Base-by-base conservation (phyloP, 2,329 filamentous ascomycete genomes). In the Xylariales sp. region DNA sequence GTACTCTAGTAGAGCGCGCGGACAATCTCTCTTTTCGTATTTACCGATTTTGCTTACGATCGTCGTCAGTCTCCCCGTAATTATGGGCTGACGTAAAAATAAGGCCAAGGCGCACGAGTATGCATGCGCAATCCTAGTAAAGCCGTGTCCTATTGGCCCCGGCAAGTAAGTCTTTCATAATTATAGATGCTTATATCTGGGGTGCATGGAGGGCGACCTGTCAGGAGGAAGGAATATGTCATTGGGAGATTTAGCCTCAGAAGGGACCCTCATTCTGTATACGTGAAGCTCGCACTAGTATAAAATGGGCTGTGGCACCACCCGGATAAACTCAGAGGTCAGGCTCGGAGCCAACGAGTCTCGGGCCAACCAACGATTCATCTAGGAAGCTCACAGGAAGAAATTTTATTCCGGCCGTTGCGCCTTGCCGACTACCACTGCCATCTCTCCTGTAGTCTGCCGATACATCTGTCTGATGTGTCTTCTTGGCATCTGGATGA, bases 241-340 rank as follows among this genome's bases (percentile, higher is more conserved):
- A 71, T 69, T 61, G 43, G 58, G 41, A 61, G 57, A 75, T 75
- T 75, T 75, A 74, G 72, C 72, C 74, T 74, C 65, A 74, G 74
- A 65, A 58, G 36, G 18, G n/a, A 49, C 28, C 50, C 59, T 48
- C 43, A 32, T 46, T 14, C 68, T 67, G 49, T 69, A 52, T 43
- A 46, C 39, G 23, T 57, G 34, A 66, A 56, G 57, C 30, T 18
- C 18, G n/a, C 18, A 57, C 39, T 53, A 54, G 30, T 18, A 57
- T 52, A 30, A 52, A 60, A 52, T 32, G 34, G 39, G 39, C 46
- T 52, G 43, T 67, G 43, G 45, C 65, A 56, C 45, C 54, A 62
- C 60, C 68, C 68, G 68, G 68, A 68, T 70, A 70, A 70, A 70
- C 58, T 28, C 52, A 65, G 18, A 41, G 49, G 52, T 34, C 18